A percentile compares a stretch with the other conserved stretches of the same genome.
Conservation (phyloP, 2,329 filamentous ascomycete species). For the Blastomyces gilchristii region DNA sequence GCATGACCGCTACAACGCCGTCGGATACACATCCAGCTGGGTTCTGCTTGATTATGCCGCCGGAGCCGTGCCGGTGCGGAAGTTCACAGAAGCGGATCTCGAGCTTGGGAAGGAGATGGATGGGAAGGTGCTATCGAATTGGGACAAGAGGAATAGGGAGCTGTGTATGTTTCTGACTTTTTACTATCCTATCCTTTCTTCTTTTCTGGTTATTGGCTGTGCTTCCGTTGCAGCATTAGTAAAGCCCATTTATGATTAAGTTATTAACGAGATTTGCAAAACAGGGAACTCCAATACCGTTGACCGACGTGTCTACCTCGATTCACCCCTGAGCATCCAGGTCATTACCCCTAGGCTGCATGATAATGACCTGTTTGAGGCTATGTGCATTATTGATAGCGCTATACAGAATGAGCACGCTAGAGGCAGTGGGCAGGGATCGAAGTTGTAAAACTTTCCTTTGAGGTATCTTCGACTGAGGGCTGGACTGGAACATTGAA, state of each 20-base stretch:
- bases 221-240: background rate
- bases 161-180: slow-evolving; percentile 39
- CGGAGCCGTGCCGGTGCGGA: slow-evolving; percentile 46
- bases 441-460: slow-evolving; percentile 18
- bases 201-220: background rate
- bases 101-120: slow-evolving; percentile 38
- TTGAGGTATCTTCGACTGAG: background rate
- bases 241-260: background rate
- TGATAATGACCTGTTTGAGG: slow-evolving; percentile 44
- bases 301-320: slow-evolving; percentile 45
- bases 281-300: slow-evolving; percentile 39
- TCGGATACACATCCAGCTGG: slow-evolving; percentile 52
- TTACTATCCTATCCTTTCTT: background rate
- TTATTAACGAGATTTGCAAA: background rate
- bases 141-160: slow-evolving; percentile 51
- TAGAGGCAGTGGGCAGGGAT: background rate
- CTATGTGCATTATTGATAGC: slow-evolving; percentile 45
- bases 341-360: slow-evolving; percentile 43
- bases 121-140: slow-evolving; percentile 38
- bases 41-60: slow-evolving; percentile 55
- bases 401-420: slow-evolving; percentile 20
- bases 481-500: background rate
- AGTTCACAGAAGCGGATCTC: slow-evolving; percentile 42
- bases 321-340: slow-evolving; percentile 47
- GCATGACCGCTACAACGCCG: slow-evolving; percentile 53